phyloP scores from a whole-genome alignment of 805 yeast genomes.

The Metschnikowia shivogae region DNA sequence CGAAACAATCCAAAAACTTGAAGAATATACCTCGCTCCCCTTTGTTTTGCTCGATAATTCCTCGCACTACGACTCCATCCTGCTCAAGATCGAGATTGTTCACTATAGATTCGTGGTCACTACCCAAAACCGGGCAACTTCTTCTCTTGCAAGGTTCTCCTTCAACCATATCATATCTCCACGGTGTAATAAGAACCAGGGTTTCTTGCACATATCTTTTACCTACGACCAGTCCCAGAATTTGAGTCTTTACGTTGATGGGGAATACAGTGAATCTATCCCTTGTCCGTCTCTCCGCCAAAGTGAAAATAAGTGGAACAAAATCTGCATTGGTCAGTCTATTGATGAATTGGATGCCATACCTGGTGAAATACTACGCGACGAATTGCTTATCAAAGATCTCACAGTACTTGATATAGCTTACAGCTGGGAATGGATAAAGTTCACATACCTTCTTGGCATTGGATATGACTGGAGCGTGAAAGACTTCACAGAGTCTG shows the following conservation, averaged over 20 bases:
- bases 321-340: conserved; percentile 31
- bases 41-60: conserved; percentile 29
- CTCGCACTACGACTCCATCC: conserved; percentile 17
- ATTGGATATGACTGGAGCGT: conserved; percentile 48
- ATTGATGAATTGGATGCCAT: conserved; percentile 5
- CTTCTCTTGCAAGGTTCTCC: conserved; percentile 27
- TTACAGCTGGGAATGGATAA: conserved; percentile 49
- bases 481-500: conserved; percentile 29
- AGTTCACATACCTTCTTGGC: conserved; percentile 42
- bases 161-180: conserved; percentile 29
- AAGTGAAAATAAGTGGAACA: conserved; percentile 30
- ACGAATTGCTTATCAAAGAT: conserved; percentile 29
- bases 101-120: conserved; percentile 29
- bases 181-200: conserved; percentile 14
- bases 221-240: conserved; percentile 36
- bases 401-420: conserved; percentile 35
- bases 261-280: conserved; percentile 43
- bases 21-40: conserved; percentile 8
- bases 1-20: conserved; percentile 10
- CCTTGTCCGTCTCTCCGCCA: conserved; percentile 34
- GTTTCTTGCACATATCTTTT: conserved; percentile 30
- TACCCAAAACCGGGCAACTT: conserved; percentile 20
- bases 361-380: background rate
- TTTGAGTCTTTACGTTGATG: conserved; percentile 46
- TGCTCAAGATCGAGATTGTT: conserved; percentile 26